Evolutionary conservation across 768 basidiomycete species (phyloP).

Genomic region (Dendrothele bispora): DNA sequence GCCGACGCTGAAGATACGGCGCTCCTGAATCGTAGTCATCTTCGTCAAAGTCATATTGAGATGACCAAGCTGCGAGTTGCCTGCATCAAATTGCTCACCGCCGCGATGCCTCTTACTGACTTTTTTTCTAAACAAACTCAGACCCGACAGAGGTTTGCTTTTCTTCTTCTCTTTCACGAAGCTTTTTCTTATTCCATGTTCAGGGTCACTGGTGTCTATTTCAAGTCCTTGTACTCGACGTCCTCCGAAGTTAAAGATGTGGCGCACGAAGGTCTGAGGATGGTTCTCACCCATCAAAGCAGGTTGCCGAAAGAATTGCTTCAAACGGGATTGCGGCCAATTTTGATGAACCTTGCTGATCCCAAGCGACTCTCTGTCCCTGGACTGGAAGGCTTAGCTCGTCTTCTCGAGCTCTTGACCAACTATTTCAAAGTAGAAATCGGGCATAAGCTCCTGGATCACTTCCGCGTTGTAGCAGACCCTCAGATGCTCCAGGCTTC

Average conservation of each 20-base stretch:
- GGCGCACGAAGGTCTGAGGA: constrained; percentile 88
- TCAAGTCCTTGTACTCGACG: constrained; percentile 95
- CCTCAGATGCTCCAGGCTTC: constrained; percentile 81
- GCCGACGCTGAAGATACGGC: constrained; percentile 95
- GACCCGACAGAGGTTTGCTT: constrained; percentile 77
- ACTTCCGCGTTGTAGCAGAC: constrained; percentile 91
- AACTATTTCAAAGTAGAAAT: constrained; percentile 99
- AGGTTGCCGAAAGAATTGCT: constrained; percentile 93
- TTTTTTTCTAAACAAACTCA: constrained; percentile 85
- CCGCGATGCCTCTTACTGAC: constrained; percentile 93
- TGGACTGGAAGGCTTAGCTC: constrained; percentile 90
- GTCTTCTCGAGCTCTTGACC: constrained; percentile 89
- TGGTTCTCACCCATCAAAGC: constrained; percentile 86
- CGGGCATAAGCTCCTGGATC: constrained; percentile 94
- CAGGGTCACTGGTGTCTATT: constrained; percentile 94
- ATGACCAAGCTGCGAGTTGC: constrained; percentile 90
- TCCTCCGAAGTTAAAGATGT: constrained; percentile 92
- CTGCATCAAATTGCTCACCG: constrained; percentile 89
- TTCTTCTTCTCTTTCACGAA: not conserved
- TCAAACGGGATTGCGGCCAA: constrained; percentile 93
- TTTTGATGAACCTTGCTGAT: constrained; percentile 97
- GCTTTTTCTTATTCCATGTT: not conserved
- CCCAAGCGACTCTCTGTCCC: constrained; percentile 91
- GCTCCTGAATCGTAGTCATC: constrained; percentile 70
- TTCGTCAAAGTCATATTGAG: constrained; percentile 77